phyloP scores from a whole-genome alignment of 1,284 basidiomycete species.

The Hymenochaete sp. region DNA sequence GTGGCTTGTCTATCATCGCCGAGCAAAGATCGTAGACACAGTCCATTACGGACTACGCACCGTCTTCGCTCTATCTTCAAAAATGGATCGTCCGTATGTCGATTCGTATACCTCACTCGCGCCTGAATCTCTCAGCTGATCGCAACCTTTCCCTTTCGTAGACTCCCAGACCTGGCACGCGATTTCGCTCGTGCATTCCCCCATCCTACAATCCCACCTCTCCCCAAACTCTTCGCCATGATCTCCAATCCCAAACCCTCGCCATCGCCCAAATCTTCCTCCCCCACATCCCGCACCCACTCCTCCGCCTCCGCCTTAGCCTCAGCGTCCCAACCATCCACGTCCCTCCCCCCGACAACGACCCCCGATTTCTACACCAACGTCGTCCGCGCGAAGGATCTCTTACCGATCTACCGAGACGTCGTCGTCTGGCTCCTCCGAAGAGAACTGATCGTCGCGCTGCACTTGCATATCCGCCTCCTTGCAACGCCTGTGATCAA shows the following conservation, averaged over 20 bases:
- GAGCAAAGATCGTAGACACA: constrained; percentile 84
- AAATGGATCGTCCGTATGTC: constrained; percentile 59
- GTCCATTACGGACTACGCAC: constrained; percentile 79
- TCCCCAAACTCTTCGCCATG: constrained; percentile 64
- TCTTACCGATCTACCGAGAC: constrained; percentile 65
- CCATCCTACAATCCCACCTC: constrained; percentile 52
- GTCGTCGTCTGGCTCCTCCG: constrained; percentile 92
- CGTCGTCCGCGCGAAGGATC: constrained; percentile 59
- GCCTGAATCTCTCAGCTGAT: neutral
- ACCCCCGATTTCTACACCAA: constrained; percentile 61
- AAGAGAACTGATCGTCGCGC: constrained; percentile 74
- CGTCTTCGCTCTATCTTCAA: constrained; percentile 68
- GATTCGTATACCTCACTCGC: neutral
- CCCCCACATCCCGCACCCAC: neutral
- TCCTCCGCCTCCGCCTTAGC: neutral
- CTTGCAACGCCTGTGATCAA: constrained; percentile 76
- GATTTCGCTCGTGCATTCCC: constrained; percentile 67
- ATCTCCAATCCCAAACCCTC: constrained; percentile 55
- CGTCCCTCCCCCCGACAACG: neutral
- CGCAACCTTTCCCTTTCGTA: constrained; percentile 25
- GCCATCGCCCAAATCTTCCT: constrained; percentile 8
- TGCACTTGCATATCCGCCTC: constrained; percentile 81
- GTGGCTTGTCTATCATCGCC: constrained; percentile 83
- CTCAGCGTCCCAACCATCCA: constrained; percentile 1
- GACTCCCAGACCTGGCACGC: constrained; percentile 49